A percentile compares a stretch with the other conserved stretches of the same genome.
Evolutionary conservation across 306 rosid species (phyloP).

Genomic region (Acacia melanoxylon): DNA sequence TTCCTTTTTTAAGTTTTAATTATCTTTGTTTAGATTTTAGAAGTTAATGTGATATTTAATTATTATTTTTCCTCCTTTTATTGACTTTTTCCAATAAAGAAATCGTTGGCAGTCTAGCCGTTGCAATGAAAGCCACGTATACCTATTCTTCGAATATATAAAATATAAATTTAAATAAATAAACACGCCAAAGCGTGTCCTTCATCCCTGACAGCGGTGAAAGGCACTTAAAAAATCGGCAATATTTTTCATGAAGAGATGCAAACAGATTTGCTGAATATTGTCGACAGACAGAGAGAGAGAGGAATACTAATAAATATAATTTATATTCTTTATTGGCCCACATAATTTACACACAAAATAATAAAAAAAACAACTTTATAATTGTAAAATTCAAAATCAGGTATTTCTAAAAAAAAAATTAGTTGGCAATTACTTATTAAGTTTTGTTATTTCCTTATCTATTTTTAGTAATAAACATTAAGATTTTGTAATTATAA

Average conservation of each 20-base stretch:
- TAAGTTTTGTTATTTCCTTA: too few relatives aligned
- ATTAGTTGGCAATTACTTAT: too few relatives aligned
- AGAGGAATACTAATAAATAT: neutral
- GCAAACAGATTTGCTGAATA: neutral
- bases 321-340: neutral
- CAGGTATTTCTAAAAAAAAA: too few relatives aligned
- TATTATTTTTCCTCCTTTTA: neutral
- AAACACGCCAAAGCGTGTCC: neutral
- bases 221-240: neutral
- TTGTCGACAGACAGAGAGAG: neutral
- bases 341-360: neutral
- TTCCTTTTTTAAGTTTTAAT: too few relatives aligned
- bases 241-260: neutral
- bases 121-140: conserved; percentile 15
- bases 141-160: neutral
- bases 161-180: neutral
- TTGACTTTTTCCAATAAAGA: neutral
- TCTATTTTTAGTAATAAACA: too few relatives aligned
- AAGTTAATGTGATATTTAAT: too few relatives aligned
- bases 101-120: neutral
- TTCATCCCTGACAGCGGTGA: neutral
- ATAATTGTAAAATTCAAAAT: too few relatives aligned
- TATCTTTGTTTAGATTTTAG: too few relatives aligned
- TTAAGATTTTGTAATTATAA: too few relatives aligned
- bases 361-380: too few relatives aligned